A percentile compares a stretch with the other conserved stretches of the same genome.
Conservation (phyloP, 1,284 basidiomycete species). For the Cryptococcus sp. region DNA sequence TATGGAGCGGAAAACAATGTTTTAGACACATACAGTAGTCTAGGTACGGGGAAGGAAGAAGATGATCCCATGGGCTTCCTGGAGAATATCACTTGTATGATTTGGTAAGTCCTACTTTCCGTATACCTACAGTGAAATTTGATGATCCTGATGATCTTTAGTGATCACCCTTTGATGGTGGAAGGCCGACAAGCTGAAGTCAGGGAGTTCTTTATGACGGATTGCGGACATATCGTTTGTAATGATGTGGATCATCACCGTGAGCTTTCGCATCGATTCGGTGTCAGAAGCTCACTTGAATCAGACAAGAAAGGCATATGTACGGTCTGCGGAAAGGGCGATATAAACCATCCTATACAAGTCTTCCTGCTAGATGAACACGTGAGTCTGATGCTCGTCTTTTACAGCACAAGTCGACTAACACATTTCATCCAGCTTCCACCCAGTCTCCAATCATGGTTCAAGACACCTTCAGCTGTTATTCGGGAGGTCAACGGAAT, state of each 20-base stretch:
- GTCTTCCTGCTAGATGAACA: not conserved
- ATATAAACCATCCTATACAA: not conserved
- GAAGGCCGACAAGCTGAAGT: not conserved
- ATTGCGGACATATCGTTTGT: slow-evolving; percentile 5
- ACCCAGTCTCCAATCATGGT: too few relatives aligned
- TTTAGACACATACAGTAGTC: not conserved
- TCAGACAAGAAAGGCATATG: slow-evolving; percentile 4
- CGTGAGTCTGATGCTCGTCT: not conserved
- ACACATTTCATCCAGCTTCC: too few relatives aligned
- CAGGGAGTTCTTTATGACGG: slow-evolving; percentile 5
- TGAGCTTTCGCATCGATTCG: not conserved
- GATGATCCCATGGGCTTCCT: slow-evolving; percentile 1
- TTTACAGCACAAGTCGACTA: too few relatives aligned
- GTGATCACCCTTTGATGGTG: not conserved
- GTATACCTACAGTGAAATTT: not conserved
- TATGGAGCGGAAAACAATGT: not conserved
- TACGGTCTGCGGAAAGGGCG: slow-evolving; percentile 3
- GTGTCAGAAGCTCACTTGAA: not conserved
- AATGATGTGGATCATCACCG: not conserved
- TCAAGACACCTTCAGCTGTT: too few relatives aligned
- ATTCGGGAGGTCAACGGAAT: too few relatives aligned
- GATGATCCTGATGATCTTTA: not conserved
- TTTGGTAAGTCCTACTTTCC: slow-evolving; percentile 3
- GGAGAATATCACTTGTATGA: not conserved
- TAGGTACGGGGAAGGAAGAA: not conserved